Conservation (phyloP, 2,329 filamentous ascomycete species). For the Monilinia vaccinii-corymbosi region DNA sequence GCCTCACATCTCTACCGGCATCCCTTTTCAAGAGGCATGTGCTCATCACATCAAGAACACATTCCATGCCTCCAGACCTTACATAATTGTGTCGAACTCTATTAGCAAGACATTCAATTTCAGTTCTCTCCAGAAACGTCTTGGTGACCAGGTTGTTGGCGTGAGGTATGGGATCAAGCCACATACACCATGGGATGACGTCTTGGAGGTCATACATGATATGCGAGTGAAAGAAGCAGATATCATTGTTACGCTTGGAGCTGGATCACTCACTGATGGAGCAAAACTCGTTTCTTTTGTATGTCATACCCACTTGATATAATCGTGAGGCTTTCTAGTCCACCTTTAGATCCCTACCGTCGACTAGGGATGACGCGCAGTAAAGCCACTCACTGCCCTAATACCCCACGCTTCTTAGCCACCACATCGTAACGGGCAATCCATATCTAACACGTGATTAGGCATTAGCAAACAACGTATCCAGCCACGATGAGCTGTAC, state of each 20-base stretch:
- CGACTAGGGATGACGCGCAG: background rate
- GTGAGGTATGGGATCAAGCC: conserved; percentile 28
- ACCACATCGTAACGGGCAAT: background rate
- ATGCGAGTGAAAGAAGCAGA: conserved; percentile 22
- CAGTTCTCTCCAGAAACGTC: conserved; percentile 18
- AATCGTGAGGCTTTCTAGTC: background rate
- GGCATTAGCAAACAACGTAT: conserved; percentile 22
- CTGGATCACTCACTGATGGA: conserved; percentile 29
- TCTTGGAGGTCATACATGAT: conserved; percentile 26
- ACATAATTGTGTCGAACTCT: conserved; percentile 29
- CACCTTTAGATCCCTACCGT: background rate
- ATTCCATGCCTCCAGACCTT: conserved; percentile 24
- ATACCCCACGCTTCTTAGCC: background rate
- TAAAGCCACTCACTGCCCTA: background rate
- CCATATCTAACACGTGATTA: background rate
- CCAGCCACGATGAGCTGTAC: conserved; percentile 13
- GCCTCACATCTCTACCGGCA: conserved; percentile 11
- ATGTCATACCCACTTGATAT: conserved; percentile 7
- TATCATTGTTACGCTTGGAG: conserved; percentile 29
- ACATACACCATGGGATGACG: conserved; percentile 28
- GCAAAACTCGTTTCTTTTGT: conserved; percentile 27
- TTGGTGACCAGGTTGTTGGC: conserved; percentile 25
- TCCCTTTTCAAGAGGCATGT: conserved; percentile 13
- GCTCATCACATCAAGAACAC: conserved; percentile 25
- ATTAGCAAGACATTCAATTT: conserved; percentile 28